phyloP scores from a whole-genome alignment of 164 flowering plant species.

The Saururus chinensis region DNA sequence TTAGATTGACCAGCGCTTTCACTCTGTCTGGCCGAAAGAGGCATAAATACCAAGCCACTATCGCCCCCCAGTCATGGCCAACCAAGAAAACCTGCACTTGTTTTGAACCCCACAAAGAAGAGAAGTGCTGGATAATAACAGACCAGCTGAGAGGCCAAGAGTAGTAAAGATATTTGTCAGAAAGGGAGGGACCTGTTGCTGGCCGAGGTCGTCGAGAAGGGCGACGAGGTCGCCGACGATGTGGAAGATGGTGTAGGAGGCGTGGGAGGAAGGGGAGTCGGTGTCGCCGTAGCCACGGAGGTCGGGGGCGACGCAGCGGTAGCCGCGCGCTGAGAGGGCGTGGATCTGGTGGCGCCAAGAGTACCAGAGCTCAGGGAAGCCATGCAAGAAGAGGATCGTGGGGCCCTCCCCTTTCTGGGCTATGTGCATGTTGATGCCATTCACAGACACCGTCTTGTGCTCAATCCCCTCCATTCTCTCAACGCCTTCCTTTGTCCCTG shows the following conservation, averaged over 20 bases:
- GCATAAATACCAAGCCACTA: constrained; percentile 57
- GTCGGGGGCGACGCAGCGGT: constrained; percentile 40
- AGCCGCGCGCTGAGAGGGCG: constrained; percentile 22
- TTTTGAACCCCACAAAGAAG: neutral
- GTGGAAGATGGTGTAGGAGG: constrained; percentile 37
- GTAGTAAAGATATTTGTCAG: too few relatives aligned
- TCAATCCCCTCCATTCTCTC: constrained; percentile 3
- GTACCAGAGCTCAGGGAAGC: constrained; percentile 37
- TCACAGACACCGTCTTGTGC: constrained; percentile 13
- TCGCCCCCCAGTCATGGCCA: constrained; percentile 82
- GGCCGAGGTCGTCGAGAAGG: constrained; percentile 44
- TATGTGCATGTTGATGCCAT: constrained; percentile 35
- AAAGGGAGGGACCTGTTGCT: too few relatives aligned
- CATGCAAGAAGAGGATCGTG: constrained; percentile 23
- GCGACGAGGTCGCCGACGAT: constrained; percentile 58
- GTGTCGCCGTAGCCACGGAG: constrained; percentile 40
- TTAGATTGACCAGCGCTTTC: constrained; percentile 66
- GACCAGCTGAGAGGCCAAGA: too few relatives aligned
- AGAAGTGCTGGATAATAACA: too few relatives aligned
- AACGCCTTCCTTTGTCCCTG: neutral
- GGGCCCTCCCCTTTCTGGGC: constrained; percentile 32
- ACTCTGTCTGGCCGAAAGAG: constrained; percentile 63
- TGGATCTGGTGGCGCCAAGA: constrained; percentile 38
- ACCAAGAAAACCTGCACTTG: constrained; percentile 57
- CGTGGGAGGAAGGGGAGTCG: constrained; percentile 25